phyloP scores from a whole-genome alignment of 208 protist species.

The Trichomonas vaginalis region DNA sequence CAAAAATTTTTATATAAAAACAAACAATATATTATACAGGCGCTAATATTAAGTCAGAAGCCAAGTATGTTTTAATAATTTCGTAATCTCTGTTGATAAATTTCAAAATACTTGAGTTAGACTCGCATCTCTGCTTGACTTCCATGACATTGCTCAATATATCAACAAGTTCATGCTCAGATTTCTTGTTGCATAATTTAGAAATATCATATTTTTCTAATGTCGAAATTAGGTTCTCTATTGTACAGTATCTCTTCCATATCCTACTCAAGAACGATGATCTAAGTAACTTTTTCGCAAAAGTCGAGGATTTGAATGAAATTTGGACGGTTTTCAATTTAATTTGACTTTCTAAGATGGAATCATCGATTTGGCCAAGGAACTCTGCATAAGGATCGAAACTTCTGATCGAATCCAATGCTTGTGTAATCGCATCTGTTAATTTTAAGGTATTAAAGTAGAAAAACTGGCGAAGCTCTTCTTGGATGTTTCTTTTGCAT shows the following conservation, averaged over 20 bases:
- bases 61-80: not conserved
- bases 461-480: not conserved
- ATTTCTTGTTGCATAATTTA: not conserved
- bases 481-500: not conserved
- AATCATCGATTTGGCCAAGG: not conserved
- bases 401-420: not conserved
- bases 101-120: not conserved
- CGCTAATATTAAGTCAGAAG: not conserved
- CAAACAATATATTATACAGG: not conserved
- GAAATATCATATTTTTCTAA: not conserved
- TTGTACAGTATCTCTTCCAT: not conserved
- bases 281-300: not conserved
- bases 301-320: not conserved
- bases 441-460: not conserved
- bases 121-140: not conserved
- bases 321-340: not conserved
- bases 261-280: not conserved
- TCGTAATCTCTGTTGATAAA: not conserved
- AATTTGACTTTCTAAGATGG: not conserved
- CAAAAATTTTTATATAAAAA: too few species aligned
- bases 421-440: not conserved
- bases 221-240: not conserved
- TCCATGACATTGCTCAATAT: not conserved
- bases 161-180: not conserved
- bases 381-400: constrained; percentile 6